Evolutionary conservation across 176 grass and related monocot species (phyloP), one percentile per base, ranked within the genome.

Genomic region (Ananas comosus): DNA sequence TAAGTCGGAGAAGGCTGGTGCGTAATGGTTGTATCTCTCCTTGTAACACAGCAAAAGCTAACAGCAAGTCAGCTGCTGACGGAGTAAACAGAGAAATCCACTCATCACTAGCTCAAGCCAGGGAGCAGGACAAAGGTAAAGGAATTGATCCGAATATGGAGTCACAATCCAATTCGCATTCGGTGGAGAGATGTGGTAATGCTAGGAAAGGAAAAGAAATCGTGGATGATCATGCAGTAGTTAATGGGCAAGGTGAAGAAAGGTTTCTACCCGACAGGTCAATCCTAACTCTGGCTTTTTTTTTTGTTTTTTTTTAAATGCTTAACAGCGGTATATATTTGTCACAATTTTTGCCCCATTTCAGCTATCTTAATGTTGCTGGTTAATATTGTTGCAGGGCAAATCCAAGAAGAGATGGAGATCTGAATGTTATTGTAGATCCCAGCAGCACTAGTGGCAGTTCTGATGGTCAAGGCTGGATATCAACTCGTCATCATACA

Each of bases 161-260:
- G 19, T 49, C 65, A 67, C 65, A 67, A 49, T 33, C 28, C 65
- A 79, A 33, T 64, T 63, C 53, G 72, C 77, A 64, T 78, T 75
- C 66, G 63, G 23, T 63, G 51, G 54, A 10, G 49, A 66, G 64
- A 57, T 76, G 27, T 66, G 22, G 16, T 76, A 4, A 10, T 64
- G 78, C 67, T 13, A 81, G 73, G 29, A 83, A 79, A 69, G 78
- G 78, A 33, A 88, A 86, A 76, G 77, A 69, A 63, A 65, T 76
- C 57, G 70, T 64, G 63, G 73, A 49, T 78, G 24, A 78, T 72
- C 2, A 50, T 16, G 6, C 64, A 56, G 53, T 68, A 29, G 59
- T 16, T 63, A 48, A 78, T 27, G 12, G 28, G 16, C 25, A 19
- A 74, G 67, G 69, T 72, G 76, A 78, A 67, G 16, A n/a, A 75